These are phyloP conservation scores for Cyanidioschyzon merolae DNA, from an alignment of 23 red algal species.

Conservation along the genomic window DNA sequence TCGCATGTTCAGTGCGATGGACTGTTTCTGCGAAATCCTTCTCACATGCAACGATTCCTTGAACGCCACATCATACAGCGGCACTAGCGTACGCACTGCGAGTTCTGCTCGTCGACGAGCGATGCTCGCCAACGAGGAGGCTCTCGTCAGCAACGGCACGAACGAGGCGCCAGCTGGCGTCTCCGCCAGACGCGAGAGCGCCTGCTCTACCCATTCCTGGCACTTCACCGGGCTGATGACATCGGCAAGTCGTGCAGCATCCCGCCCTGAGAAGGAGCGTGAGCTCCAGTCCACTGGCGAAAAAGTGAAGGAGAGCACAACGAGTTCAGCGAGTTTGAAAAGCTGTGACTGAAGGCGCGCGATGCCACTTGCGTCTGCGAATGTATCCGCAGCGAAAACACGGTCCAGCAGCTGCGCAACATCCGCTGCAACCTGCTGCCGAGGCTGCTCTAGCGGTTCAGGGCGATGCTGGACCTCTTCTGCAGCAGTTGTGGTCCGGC, in stretches of 20 bases:
- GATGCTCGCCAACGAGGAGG: not conserved
- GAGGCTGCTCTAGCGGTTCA: not conserved
- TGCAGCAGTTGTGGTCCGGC: not conserved
- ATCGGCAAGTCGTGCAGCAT: not conserved
- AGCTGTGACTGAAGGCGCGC: not conserved
- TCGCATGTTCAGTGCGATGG: not conserved
- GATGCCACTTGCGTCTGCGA: not conserved
- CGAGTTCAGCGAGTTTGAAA: not conserved
- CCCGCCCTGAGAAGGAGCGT: not conserved
- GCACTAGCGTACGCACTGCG: not conserved
- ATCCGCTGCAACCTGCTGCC: not conserved
- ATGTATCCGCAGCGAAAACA: not conserved
- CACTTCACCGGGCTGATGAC: not conserved
- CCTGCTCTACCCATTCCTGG: not conserved
- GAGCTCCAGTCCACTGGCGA: not conserved
- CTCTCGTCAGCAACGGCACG: not conserved
- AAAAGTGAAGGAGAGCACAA: not conserved
- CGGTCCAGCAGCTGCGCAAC: not conserved
- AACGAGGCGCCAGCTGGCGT: not conserved
- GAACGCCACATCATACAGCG: slow-evolving; percentile 1
- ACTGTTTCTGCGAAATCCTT: slow-evolving; percentile 8
- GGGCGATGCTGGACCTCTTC: not conserved
- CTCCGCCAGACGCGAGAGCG: not conserved
- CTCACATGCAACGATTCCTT: not conserved
- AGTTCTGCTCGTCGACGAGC: slow-evolving; percentile 1